Evolutionary conservation across 768 basidiomycete species (phyloP).

Genomic region (Coprinopsis sp.): DNA sequence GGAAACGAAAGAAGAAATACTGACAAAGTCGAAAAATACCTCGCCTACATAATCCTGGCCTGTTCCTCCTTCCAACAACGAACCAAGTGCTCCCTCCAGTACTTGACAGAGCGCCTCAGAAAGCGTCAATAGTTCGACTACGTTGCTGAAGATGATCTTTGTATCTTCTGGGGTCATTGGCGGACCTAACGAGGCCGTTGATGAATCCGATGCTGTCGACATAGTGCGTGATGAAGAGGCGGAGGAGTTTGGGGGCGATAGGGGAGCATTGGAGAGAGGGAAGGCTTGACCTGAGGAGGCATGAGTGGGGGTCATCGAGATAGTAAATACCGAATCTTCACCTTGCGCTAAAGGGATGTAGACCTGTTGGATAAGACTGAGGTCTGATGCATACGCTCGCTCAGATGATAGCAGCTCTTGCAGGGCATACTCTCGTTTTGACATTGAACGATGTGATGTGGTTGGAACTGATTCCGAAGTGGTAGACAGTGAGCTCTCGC

Average conservation of each 20-base stretch:
- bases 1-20: constrained; percentile 23
- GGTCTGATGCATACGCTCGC: constrained; percentile 77
- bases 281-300: constrained; percentile 30
- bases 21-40: constrained; percentile 64
- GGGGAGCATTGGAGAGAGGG: constrained; percentile 32
- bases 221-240: constrained; percentile 47
- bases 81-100: constrained; percentile 63
- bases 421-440: constrained; percentile 75
- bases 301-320: constrained; percentile 7
- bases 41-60: constrained; percentile 70
- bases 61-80: constrained; percentile 53
- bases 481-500: constrained; percentile 11
- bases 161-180: constrained; percentile 73
- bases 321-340: constrained; percentile 27
- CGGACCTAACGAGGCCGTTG: constrained; percentile 32
- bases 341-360: constrained; percentile 78
- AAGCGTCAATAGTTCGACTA: constrained; percentile 69
- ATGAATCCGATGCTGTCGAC: constrained; percentile 48
- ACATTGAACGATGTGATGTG: constrained; percentile 32
- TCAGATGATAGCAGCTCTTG: constrained; percentile 77
- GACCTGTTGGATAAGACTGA: constrained; percentile 71
- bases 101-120: constrained; percentile 61
- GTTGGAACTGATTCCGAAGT: constrained; percentile 12
- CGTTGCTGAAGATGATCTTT: constrained; percentile 71
- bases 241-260: constrained; percentile 45